Base-by-base conservation (phyloP, 331 rosid species). In the Quercus phellos region DNA sequence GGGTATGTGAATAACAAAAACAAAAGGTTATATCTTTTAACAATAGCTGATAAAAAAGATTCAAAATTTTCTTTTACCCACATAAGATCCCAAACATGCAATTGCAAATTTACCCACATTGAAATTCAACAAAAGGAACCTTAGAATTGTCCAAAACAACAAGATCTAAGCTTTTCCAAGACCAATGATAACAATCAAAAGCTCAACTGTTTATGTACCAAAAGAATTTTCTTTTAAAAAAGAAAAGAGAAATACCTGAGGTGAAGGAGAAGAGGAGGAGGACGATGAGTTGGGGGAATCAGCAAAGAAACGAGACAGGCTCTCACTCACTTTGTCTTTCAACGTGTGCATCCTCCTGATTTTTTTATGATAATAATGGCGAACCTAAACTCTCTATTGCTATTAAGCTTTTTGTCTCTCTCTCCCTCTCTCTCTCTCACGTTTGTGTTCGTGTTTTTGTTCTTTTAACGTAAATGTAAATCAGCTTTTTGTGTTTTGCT, bases 251-350 rank as follows among this genome's bases (percentile, higher is more conserved):
- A 42, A 18, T 32, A 95, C 98, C 94, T 80, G 85, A 29, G 77
- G 74, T 7, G 88, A 17, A 35, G 86, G 12, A 74, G 87, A 12
- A 53, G 69, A 34, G 42, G 82, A 43, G 8, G 85, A 29, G 70
- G 80, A 72, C 0, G 77, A n/a, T 2, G 89, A 26, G 79, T 1
- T 77, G 42, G 96, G 70, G 46, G 96, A 79, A 83, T 85, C 85
- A 21, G 88, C 70, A 77, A 95, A 87, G 70, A 93, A 76, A 83
- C 89, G 80, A 6, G 92, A 86, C 16, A 95, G 55, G 81, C 80
- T 95, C 78, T 85, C 88, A 2, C 92, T 73, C 16, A 95, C 86
- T 69, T 87, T 95, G 5, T 93, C 93, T 78, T 78, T 95, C 68
- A 95, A 79, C 55, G 93, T n/a, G 19, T 85, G 12, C 99, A 93